Evolutionary conservation across 148 eudicot species (phyloP), one percentile per base, ranked within the genome.

Genomic region (Vaccinium myrtillus): DNA sequence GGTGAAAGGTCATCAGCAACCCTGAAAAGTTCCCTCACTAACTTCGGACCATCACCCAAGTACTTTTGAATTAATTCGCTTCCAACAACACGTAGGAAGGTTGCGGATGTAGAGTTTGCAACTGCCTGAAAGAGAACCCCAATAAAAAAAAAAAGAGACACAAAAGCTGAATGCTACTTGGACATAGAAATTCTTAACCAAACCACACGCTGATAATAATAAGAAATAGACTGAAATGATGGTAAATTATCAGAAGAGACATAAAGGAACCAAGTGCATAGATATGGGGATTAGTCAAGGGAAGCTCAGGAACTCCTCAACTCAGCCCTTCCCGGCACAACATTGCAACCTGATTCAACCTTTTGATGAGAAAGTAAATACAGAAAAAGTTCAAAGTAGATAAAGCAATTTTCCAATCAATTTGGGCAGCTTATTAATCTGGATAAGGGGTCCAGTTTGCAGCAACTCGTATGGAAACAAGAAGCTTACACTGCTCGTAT

Each of bases 1-100:
- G 99, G 99, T 81, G 99, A 96, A 77, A 96, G 97, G 27, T 96
- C 99, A 89, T 96, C 98, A 51, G 99, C 99, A 86, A 96, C 99
- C 89, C 99, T 91, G 85, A 96, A 96, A 81, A 96, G 97, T 83
- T 96, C 99, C 87, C 99, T 90, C 67, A 96, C 97, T 86, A 96
- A 84, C 83, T 96, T 96, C 49, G 98, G 99, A 73, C 99, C 98
- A 90, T 96, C 99, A 69, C 99, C 99, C 55, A 96, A 88, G 83
- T 96, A 96, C 88, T 96, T 96, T 81, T 94, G 99, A 51, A 96
- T 96, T 89, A 96, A 86, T 87, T 96, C 98, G 89, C 99, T 96
- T 80, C 99, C 99, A 75, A 96, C 98, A 81, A 96, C 99, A 86
- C 99, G 98, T 71, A 96, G 78, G 90, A 96, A 96, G 4, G 99